Percentiles rank a stretch among this genome's conserved stretches.
Conservation (phyloP, 1,139 yeast genomes). For the Taphrina confusa region DNA sequence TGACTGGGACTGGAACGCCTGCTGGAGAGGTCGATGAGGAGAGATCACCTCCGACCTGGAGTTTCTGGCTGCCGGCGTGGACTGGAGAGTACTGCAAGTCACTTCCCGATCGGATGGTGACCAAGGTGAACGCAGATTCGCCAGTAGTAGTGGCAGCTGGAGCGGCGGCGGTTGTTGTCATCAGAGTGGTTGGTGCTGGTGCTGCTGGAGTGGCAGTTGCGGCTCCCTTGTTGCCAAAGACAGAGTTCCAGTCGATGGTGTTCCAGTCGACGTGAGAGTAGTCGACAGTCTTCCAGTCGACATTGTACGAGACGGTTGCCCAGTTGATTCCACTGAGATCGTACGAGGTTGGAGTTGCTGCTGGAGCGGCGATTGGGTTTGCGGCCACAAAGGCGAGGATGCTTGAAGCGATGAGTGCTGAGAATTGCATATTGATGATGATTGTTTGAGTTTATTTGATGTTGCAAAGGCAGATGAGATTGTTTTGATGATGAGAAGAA, state of each 20-base stretch:
- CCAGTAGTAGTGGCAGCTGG: conserved; percentile 13
- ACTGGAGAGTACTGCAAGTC: conserved; percentile 15
- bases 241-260: conserved; percentile 25
- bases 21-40: conserved; percentile 17
- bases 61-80: conserved; percentile 4
- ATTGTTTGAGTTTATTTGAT: conserved; percentile 4
- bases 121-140: conserved; percentile 11
- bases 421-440: conserved; percentile 32
- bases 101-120: conserved; percentile 19
- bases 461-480: background rate
- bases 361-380: conserved; percentile 15
- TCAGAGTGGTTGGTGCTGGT: conserved; percentile 7
- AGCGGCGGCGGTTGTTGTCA: conserved; percentile 14
- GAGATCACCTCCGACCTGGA: conserved; percentile 16
- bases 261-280: conserved; percentile 31
- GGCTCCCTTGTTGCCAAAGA: conserved; percentile 5
- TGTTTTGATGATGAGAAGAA: background rate
- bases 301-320: conserved; percentile 15
- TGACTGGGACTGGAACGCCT: conserved; percentile 6
- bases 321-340: conserved; percentile 22
- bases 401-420: conserved; percentile 33
- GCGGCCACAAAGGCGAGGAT: conserved; percentile 28
- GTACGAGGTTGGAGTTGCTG: conserved; percentile 12
- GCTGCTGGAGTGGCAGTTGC: conserved; percentile 13
- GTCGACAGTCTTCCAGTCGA: conserved; percentile 25